Evolutionary conservation across 139 green algal species (phyloP).

Genomic region (Spirogloea muscicola): DNA sequence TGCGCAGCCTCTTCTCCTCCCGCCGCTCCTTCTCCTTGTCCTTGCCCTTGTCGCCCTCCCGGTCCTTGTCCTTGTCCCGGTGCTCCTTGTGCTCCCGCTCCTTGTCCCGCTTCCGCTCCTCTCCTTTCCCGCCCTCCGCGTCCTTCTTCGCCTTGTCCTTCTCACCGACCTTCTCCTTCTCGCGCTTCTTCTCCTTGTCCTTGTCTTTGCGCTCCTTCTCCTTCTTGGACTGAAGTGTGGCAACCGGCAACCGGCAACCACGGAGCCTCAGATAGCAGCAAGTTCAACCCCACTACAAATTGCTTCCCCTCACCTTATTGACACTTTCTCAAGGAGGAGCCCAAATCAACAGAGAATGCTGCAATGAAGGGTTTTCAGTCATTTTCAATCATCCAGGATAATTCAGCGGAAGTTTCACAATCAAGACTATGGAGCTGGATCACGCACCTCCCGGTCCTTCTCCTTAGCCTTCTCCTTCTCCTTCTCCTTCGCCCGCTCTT

Average conservation of each 20-base stretch:
- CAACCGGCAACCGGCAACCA: background rate
- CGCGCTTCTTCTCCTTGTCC: constrained; percentile 18
- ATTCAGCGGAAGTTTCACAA: no score
- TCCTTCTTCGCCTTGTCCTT: background rate
- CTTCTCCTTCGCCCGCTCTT: constrained; percentile 16
- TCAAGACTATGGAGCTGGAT: background rate
- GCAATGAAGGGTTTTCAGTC: no score
- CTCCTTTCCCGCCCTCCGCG: background rate
- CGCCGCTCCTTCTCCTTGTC: constrained; percentile 2
- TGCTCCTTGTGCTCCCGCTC: constrained; percentile 19
- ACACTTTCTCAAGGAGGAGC: no score
- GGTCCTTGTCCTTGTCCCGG: background rate
- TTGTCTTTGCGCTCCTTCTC: constrained; percentile 1
- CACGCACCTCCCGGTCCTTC: background rate
- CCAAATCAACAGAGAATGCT: no score
- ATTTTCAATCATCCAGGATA: no score
- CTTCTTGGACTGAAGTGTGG: background rate
- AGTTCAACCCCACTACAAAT: background rate
- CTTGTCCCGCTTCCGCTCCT: no score
- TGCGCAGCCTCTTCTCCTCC: constrained; percentile 12
- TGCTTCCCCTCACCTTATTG: background rate
- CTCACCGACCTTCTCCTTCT: no score
- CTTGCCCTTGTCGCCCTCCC: constrained; percentile 20
- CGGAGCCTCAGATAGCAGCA: background rate
- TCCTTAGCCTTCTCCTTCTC: background rate